phyloP scores from a whole-genome alignment of 1,139 yeast genomes.

The Debaryomycetaceae sp. region DNA sequence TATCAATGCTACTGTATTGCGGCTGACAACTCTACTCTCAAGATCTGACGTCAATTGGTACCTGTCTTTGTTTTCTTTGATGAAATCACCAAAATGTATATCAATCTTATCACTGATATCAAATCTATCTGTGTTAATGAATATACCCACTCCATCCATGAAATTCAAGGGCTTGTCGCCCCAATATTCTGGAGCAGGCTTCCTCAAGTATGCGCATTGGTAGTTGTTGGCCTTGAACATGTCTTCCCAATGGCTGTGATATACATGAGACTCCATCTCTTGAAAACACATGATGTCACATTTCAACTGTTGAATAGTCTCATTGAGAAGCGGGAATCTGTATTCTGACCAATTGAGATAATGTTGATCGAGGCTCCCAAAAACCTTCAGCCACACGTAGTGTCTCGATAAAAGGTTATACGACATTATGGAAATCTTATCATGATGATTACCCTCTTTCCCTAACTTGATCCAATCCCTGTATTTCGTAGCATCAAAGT shows the following conservation, averaged over 20 bases:
- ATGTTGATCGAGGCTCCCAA: conserved; percentile 43
- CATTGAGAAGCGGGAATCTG: conserved; percentile 42
- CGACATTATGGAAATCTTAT: conserved; percentile 36
- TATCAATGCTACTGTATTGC: conserved; percentile 56
- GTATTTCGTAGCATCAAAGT: conserved; percentile 21
- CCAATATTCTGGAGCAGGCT: conserved; percentile 53
- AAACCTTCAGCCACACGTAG: conserved; percentile 56
- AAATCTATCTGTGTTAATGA: conserved; percentile 44
- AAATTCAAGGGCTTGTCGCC: conserved; percentile 31
- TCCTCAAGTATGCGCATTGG: conserved; percentile 44
- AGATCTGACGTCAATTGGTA: conserved; percentile 36
- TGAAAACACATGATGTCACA: conserved; percentile 62
- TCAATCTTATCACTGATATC: conserved; percentile 39
- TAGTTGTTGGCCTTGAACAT: conserved; percentile 28
- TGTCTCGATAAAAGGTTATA: conserved; percentile 55
- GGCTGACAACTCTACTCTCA: conserved; percentile 31
- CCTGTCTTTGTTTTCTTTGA: conserved; percentile 21
- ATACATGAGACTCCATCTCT: conserved; percentile 52
- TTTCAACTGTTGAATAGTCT: conserved; percentile 33
- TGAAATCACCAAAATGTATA: conserved; percentile 40
- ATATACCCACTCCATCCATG: conserved; percentile 59
- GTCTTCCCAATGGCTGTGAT: conserved; percentile 39
- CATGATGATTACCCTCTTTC: conserved; percentile 3
- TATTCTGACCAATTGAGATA: conserved; percentile 44
- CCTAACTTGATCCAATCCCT: conserved; percentile 18